Evolutionary conservation across 2,329 filamentous ascomycete genomes (phyloP), one percentile per base, ranked within the genome.

Genomic region (Aspergillus sp.): DNA sequence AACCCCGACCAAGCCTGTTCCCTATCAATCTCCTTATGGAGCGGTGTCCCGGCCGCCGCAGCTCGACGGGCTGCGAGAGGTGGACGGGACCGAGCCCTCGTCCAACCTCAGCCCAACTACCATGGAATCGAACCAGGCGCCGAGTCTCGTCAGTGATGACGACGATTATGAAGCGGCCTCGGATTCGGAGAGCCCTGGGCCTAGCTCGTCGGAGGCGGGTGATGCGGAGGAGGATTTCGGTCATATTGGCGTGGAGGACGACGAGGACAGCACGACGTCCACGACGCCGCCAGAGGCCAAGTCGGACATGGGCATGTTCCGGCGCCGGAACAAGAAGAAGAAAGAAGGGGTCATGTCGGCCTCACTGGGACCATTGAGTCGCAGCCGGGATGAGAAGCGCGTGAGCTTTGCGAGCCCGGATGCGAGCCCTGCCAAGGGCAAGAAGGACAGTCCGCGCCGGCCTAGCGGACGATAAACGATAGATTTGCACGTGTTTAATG

Each of bases 141-240:
- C 90, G 21, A 92, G 89, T 68, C 82, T 93, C 52, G 89, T 92
- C 70, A 91, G 89, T 75, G 90, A 93, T 75, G 89, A 92, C 70
- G 88, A 89, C 67, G 90, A 92, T 71, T 91, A 90, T 69, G 89
- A 90, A 66, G 88, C 71, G 13, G 76, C 89, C 58, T 90, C 88
- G 1, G 86, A 89, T 49, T 89, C 86, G 0, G 80, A 82, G 47
- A 88, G 86, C 4, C 86, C 86, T 25, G 75, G 72, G 13, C 74
- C 78, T 1, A 75, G 73, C 51, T 80, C 80, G 5, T 81, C 78
- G 3, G 77, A 78, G 39, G 75, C 75, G 15, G 78, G 84, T 39
- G 87, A 87, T 25, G 80, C 85, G n/a, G 85, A 78, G n/a, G 85
- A 78, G 17, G 72, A 78, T 19, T 76, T 78, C 52, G 71, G 77